Conservation (phyloP, 116 monocot species). For the Trichopus zeylanicus region DNA sequence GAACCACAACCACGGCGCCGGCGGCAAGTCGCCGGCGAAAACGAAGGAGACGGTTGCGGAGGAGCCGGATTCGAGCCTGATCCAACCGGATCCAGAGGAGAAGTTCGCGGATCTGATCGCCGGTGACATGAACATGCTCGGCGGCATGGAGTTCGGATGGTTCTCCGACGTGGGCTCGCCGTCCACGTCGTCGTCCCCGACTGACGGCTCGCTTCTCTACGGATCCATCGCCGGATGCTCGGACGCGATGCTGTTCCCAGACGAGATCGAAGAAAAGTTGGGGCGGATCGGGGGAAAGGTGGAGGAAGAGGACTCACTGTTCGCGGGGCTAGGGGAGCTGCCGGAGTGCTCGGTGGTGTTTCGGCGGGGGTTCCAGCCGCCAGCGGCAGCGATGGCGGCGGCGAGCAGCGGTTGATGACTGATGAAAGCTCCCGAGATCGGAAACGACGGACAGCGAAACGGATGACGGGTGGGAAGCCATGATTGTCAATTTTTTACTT, state of each 20-base stretch:
- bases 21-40: background rate
- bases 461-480: background rate
- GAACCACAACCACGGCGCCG: background rate
- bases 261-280: background rate
- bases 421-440: background rate
- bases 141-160: slow-evolving; percentile 2
- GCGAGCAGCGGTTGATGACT: background rate
- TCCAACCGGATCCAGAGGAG: background rate
- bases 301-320: slow-evolving; percentile 33
- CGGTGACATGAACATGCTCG: background rate
- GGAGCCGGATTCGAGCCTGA: background rate
- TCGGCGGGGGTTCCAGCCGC: slow-evolving; percentile 13
- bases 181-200: background rate
- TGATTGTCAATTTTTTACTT: background rate
- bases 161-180: slow-evolving; percentile 8
- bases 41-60: background rate
- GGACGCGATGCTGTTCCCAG: background rate
- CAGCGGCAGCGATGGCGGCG: background rate
- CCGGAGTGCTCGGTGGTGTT: slow-evolving; percentile 44
- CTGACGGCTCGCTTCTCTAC: slow-evolving; percentile 1
- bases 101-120: slow-evolving; percentile 11
- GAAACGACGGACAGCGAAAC: background rate
- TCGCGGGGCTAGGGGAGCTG: slow-evolving; percentile 40
- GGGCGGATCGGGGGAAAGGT: background rate
- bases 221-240: background rate